A percentile compares a stretch with the other conserved stretches of the same genome.
phyloP scores from a whole-genome alignment of 352 stramenopile species.

The Phytophthora nicotianae region DNA sequence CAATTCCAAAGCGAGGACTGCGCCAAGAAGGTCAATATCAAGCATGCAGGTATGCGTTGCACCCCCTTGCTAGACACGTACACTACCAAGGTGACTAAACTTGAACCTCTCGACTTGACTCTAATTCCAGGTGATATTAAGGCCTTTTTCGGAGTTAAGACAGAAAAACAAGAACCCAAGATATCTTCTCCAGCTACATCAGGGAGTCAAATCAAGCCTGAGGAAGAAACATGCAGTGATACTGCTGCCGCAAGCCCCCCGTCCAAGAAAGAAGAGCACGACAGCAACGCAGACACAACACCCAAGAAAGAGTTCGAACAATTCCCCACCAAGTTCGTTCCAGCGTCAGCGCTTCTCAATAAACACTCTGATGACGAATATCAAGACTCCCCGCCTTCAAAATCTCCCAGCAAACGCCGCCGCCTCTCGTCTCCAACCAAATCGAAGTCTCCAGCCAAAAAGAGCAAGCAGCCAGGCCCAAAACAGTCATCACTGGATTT shows the following conservation, averaged over 20 bases:
- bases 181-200: background rate
- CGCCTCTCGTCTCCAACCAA: conserved; percentile 27
- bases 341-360: conserved; percentile 53
- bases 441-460: conserved; percentile 14
- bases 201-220: conserved; percentile 13
- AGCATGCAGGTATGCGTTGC: conserved; percentile 53
- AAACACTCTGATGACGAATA: conserved; percentile 30
- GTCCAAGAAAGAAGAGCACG: conserved; percentile 26
- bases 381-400: background rate
- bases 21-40: conserved; percentile 77
- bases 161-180: conserved; percentile 33
- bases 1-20: conserved; percentile 82
- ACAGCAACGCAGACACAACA: conserved; percentile 2
- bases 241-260: background rate
- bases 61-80: background rate
- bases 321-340: conserved; percentile 41
- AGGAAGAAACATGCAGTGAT: conserved; percentile 1
- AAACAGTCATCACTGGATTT: conserved; percentile 56
- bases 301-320: conserved; percentile 26
- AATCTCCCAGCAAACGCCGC: conserved; percentile 27
- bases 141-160: conserved; percentile 63
- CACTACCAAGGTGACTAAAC: background rate
- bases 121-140: conserved; percentile 60
- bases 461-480: conserved; percentile 29
- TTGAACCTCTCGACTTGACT: background rate